Evolutionary conservation across 1,284 basidiomycete species (phyloP), one percentile per base, ranked within the genome.

Genomic region (Neonothopanus nambi): DNA sequence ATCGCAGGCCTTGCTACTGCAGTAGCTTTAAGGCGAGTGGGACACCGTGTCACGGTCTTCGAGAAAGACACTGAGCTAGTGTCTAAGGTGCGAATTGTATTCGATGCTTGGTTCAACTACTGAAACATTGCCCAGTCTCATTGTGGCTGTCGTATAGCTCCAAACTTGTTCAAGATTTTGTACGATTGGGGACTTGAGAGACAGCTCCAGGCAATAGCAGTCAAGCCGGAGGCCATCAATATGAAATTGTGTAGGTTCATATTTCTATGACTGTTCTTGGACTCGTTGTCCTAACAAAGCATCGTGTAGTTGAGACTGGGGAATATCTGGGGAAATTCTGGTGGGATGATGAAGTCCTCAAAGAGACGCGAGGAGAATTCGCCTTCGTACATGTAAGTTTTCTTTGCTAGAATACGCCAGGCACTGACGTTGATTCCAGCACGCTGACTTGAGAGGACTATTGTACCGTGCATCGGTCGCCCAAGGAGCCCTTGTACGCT

Each of bases 1-100:
- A 67, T 81, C 17, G 70, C 75, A 1, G 84, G 84, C 5, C 67
- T 84, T 5, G 71, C 82, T 1, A 75, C 75, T 54, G 84, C 84
- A 0, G 71, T 80, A 53, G 75, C 81, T 8, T 68, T 86, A 18
- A 63, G 74, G 48, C 73, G 79, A 38, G 78, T 77, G 3, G 84
- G 84, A 3, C 84, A 86, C 62, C 63, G 68, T 11, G 81, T 81
- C 2, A 64, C 70, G 1, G 77, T 87, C 2, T 62, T 87, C 5
- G 85, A 87, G 59, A 70, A 71, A 49, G 68, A 69, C 37, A 57
- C 59, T 5, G 62, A 63, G 28, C 61, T 72, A n/a, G 61, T 71
- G 28, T 62, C 67, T 54, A 76, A 52, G 36, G 51, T 54, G 35
- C n/a, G 49, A 26, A 24, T 56, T 8, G 5, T 28, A n/a, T 46